Evolutionary conservation across 305 asterid species (phyloP).

Genomic region (Fraxinus baroniana): DNA sequence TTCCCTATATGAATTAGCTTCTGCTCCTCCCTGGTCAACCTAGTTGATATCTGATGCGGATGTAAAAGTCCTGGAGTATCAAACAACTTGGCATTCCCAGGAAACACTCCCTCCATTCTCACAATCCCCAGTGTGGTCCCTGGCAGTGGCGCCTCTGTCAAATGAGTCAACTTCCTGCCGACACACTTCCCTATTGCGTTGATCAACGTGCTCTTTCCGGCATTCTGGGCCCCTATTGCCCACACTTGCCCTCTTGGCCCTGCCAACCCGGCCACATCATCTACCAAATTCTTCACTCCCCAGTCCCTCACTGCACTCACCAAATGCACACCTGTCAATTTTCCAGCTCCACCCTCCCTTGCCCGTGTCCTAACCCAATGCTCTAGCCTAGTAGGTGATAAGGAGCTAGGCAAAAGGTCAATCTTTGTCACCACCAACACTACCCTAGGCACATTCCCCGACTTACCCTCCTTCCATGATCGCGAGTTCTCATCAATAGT

Average conservation of each 20-base stretch:
- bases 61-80: conserved; percentile 92
- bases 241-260: conserved; percentile 86
- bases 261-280: conserved; percentile 66
- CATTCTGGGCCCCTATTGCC: conserved; percentile 93
- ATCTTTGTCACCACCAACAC: conserved; percentile 76
- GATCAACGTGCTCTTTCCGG: conserved; percentile 83
- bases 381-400: conserved; percentile 79
- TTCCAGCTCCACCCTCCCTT: conserved; percentile 71
- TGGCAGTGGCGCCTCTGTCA: conserved; percentile 85
- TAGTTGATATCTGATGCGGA: conserved; percentile 78
- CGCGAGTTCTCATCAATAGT: conserved; percentile 59
- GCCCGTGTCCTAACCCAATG: conserved; percentile 84
- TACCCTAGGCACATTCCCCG: conserved; percentile 77
- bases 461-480: conserved; percentile 80
- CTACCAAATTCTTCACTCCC: conserved; percentile 80
- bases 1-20: conserved; percentile 54
- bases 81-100: conserved; percentile 74
- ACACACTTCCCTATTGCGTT: conserved; percentile 67
- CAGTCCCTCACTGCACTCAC: conserved; percentile 84
- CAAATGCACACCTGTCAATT: conserved; percentile 66
- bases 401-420: conserved; percentile 79
- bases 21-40: conserved; percentile 76
- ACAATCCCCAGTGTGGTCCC: conserved; percentile 88
- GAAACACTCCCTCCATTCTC: conserved; percentile 89
- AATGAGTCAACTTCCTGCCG: conserved; percentile 56